Base-by-base conservation (phyloP, 805 yeast genomes). In the Cyberlindnera galapagoensis region DNA sequence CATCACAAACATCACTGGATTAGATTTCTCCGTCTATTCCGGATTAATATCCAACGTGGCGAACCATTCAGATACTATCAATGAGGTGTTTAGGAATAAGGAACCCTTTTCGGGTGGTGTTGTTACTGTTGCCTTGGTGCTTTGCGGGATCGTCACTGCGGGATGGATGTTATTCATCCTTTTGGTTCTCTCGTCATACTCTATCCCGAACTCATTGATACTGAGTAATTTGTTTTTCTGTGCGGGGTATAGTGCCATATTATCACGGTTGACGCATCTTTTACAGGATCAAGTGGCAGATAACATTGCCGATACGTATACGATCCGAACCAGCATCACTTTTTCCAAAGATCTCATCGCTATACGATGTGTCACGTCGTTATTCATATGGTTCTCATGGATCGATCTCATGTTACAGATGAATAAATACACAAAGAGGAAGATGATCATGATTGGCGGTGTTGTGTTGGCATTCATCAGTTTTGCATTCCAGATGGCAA, bases 161-260 rank as follows among this genome's bases (percentile, higher is more conserved):
- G 63, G 78, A 18, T 84, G 94, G 94, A 74, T 82, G 74, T 60
- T 84, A 17, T 57, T 79, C 31, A 39, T 80, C 12, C 55, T 81
- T 21, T 60, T 80, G 26, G 48, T 71, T 14, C 51, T 83, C 20
- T 67, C 74, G 14, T 72, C 69, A 24, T 72, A 72, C 42, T 59
- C 71, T 17, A 71, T 80, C 34, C 86, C 88, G 4, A 50, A 62
- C 24, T 53, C 76, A 26, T 67, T 83, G 22, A 71, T 70, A 24
- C 19, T 76, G 8, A 74, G 82, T 5, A 73, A 80, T n/a, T 43
- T 76, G 14, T 60, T 74, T 33, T 69, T 67, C 35, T 73, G 85
- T 10, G 56, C 71, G 2, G 62, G 70, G 8, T 62, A 71, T 31
- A 75, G 85, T 1, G 67, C 71, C 1, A 54, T 73, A 9, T 52